Percentiles rank a stretch among this genome's conserved stretches.
phyloP scores from a whole-genome alignment of 345 rosid species.

The Zanthoxylum bungeanum region DNA sequence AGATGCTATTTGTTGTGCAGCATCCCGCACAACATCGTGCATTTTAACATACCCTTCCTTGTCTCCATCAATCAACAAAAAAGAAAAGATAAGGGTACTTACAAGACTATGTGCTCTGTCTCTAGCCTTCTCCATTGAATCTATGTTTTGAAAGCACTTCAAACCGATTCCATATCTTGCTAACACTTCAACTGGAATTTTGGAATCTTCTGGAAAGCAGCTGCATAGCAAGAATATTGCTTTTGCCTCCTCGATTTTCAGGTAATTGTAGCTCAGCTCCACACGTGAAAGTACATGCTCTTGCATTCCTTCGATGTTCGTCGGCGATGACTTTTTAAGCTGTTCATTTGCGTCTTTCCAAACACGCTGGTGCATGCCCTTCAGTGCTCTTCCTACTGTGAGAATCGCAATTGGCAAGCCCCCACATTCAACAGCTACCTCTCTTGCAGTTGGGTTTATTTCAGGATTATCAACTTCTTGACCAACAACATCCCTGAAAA shows the following conservation, averaged over 20 bases:
- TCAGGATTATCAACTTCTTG: background rate
- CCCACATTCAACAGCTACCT: constrained; percentile 2
- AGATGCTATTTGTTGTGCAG: background rate
- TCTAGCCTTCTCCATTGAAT: background rate
- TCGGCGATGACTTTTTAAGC: background rate
- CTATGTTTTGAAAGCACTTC: background rate
- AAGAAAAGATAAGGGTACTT: background rate
- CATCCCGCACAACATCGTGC: background rate
- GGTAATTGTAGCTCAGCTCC: background rate
- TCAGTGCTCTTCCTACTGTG: constrained; percentile 7
- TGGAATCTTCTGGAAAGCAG: constrained; percentile 11
- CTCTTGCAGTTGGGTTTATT: background rate
- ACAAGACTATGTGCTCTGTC: background rate
- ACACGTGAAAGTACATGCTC: background rate
- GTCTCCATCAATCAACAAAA: background rate
- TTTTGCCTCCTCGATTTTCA: background rate
- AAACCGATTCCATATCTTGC: background rate
- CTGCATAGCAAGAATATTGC: constrained; percentile 3
- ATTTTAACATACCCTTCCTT: background rate
- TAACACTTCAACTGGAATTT: constrained; percentile 5
- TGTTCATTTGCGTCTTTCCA: background rate
- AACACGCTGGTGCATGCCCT: background rate
- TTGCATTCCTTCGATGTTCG: background rate
- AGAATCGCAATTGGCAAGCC: constrained; percentile 17
- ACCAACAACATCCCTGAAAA: background rate